These are phyloP conservation scores for Boletus huronensis DNA, from an alignment of 768 basidiomycete genomes.

Conservation along the genomic window DNA sequence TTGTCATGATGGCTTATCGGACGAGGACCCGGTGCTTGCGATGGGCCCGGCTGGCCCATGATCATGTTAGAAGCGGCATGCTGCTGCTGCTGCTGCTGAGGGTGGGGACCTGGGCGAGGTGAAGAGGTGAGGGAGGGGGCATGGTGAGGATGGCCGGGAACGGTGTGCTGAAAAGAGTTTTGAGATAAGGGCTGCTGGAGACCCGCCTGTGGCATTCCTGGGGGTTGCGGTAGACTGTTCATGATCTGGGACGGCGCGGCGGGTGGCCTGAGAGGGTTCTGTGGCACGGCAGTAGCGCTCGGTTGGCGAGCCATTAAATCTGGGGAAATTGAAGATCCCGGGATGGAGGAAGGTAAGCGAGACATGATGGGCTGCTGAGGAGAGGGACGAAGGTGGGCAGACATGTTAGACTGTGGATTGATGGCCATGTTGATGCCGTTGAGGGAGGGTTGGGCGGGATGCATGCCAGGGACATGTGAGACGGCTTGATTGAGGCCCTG, in stretches of 20 bases:
- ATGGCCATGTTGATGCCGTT: conserved; percentile 42
- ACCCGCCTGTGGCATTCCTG: conserved; percentile 28
- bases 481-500: conserved; percentile 40
- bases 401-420: conserved; percentile 43
- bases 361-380: conserved; percentile 35
- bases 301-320: conserved; percentile 44
- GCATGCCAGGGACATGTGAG: conserved; percentile 35
- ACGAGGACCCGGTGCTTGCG: conserved; percentile 28
- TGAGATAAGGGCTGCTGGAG: conserved; percentile 31
- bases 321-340: conserved; percentile 40
- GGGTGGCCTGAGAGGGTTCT: conserved; percentile 41
- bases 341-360: conserved; percentile 32
- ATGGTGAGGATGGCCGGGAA: conserved; percentile 30
- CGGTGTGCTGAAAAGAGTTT: conserved; percentile 27
- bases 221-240: conserved; percentile 39
- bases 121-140: conserved; percentile 29
- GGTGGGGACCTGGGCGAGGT: conserved; percentile 27
- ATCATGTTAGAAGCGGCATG: conserved; percentile 27
- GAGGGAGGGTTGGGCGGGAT: conserved; percentile 34
- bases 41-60: conserved; percentile 30
- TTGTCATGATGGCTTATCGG: conserved; percentile 47
- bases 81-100: conserved; percentile 32
- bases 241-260: conserved; percentile 49
- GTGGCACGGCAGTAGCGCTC: conserved; percentile 38
- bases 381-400: conserved; percentile 34